Evolutionary conservation across 805 yeast genomes (phyloP), one percentile per base, ranked within the genome.

Genomic region (Candida pini): DNA sequence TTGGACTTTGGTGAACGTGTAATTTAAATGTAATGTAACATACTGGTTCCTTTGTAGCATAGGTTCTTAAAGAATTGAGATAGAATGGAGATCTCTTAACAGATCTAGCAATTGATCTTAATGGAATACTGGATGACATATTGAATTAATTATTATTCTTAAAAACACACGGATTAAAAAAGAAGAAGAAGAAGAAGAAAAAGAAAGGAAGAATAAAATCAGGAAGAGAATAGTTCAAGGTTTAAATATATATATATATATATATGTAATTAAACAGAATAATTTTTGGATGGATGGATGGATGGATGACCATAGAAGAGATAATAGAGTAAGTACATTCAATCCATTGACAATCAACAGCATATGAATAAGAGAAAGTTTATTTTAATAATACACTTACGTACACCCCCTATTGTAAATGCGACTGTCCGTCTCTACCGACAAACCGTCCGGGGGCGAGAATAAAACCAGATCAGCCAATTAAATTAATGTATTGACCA

Each of bases 41-140:
- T 51, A 54, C 60, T 42, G 63, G 56, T 48, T 62, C 67, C 39
- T 60, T 59, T 31, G 66, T 53, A 24, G 68, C 57, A 45, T 63
- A 63, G 31, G 63, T 54, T 51, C 68, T 56, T 24, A 45, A 34
- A 30, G 54, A 46, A 28, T 45, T 42, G 13, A 20, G 21, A 34
- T 42, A 42, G 26, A 48, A 32, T 9, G 51, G 40, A 33, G 44
- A 47, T 41, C 44, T 49, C 27, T 56, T 33, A 13, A 56, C 48
- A 14, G 53, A 37, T 48, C 49, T 56, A 36, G 56, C 49, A 30
- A 53, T 45, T 33, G 54, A 47, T 56, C 61, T 57, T 34, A 56
- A 43, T 34, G 38, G 28, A 7, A 28, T 8, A 20, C 9, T 20
- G 10, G 23, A 8, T 20, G 23, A 22, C 8, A 5, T 5, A 22